Conservation (phyloP, 192 early-diverging fungal species). For the Phycomyces blakesleeanus region DNA sequence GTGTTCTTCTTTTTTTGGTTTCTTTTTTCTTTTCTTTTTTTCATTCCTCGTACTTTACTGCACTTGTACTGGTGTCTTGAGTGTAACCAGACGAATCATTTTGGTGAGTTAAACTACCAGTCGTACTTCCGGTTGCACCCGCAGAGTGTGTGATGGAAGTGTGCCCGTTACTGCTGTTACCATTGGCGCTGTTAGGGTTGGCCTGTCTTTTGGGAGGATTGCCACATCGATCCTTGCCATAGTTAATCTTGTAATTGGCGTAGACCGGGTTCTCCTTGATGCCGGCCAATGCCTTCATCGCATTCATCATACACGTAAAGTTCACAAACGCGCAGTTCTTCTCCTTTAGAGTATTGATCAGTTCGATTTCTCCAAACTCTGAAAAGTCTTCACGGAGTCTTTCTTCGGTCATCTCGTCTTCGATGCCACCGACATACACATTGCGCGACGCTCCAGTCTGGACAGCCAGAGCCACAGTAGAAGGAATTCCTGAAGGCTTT, state of each 20-base stretch:
- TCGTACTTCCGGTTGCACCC: too few species aligned
- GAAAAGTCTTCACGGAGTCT: conserved; percentile 68
- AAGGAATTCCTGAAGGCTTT: conserved; percentile 51
- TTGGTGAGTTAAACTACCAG: too few species aligned
- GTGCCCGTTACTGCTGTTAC: neutral
- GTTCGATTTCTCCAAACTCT: conserved; percentile 79
- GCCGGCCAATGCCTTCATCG: conserved; percentile 69
- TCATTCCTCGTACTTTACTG: too few species aligned
- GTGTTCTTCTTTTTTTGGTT: too few species aligned
- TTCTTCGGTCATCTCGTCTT: conserved; percentile 59
- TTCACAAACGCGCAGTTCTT: conserved; percentile 86
- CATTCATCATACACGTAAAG: conserved; percentile 70
- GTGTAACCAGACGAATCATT: too few species aligned
- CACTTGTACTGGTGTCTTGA: too few species aligned
- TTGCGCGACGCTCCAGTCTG: conserved; percentile 67
- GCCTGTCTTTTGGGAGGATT: conserved; percentile 52
- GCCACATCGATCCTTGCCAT: conserved; percentile 84
- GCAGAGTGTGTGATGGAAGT: neutral
- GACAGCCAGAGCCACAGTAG: conserved; percentile 50
- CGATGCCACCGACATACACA: conserved; percentile 70
- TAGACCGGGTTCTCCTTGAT: conserved; percentile 59
- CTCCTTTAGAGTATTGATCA: conserved; percentile 75
- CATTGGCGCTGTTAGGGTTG: neutral
- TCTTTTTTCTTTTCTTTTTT: too few species aligned
- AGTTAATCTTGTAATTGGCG: conserved; percentile 54